Evolutionary conservation across 768 basidiomycete species (phyloP).

Genomic region (Gelatoporia subvermispora): DNA sequence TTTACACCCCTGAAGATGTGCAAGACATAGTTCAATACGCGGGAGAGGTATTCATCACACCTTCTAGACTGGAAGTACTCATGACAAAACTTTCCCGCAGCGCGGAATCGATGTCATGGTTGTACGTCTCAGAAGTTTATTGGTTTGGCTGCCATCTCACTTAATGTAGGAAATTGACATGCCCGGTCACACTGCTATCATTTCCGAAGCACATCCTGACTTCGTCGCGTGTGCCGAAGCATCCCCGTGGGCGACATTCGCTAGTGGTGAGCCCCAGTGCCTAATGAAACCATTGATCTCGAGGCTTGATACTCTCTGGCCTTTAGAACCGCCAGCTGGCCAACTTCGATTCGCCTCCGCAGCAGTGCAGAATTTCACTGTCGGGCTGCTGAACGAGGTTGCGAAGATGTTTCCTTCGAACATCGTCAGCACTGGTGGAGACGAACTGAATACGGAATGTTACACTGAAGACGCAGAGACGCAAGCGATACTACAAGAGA

Average conservation of each 20-base stretch:
- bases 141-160: not conserved
- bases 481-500: constrained; percentile 23
- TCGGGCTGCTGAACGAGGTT: constrained; percentile 26
- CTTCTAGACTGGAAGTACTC: not conserved
- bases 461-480: constrained; percentile 33
- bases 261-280: constrained; percentile 20
- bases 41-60: constrained; percentile 27
- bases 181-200: constrained; percentile 42
- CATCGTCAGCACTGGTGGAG: constrained; percentile 41
- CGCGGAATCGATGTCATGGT: constrained; percentile 44
- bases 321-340: constrained; percentile 41
- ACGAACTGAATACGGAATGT: constrained; percentile 38
- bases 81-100: constrained; percentile 12
- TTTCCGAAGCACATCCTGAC: constrained; percentile 37
- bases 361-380: constrained; percentile 28
- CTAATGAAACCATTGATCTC: no score
- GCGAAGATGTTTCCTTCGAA: constrained; percentile 24
- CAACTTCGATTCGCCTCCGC: constrained; percentile 37
- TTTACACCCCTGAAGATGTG: constrained; percentile 34
- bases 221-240: constrained; percentile 34
- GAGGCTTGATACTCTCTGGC: not conserved
- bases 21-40: constrained; percentile 37
- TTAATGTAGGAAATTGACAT: constrained; percentile 36
- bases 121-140: constrained; percentile 1
- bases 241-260: constrained; percentile 30